Evolutionary conservation across 495 filamentous ascomycete genomes (phyloP).

Genomic region (Lasiosphaeria miniovina): DNA sequence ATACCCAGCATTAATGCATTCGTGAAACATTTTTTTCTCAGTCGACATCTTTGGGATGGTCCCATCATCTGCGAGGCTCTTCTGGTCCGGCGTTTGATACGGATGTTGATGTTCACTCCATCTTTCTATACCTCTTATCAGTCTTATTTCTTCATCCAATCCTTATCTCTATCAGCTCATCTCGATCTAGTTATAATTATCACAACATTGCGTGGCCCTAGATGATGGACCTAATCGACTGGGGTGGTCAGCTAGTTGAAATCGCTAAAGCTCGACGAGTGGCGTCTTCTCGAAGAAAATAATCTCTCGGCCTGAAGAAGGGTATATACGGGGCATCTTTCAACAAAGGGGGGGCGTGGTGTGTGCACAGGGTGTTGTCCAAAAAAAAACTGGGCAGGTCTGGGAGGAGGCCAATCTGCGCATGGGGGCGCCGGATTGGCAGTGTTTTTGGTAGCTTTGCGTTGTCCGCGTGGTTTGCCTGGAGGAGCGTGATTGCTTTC

Average conservation of each 20-base stretch:
- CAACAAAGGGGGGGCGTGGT: not conserved
- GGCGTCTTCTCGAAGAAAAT: not conserved
- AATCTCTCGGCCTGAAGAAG: not conserved
- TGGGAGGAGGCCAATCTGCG: slow-evolving; percentile 16
- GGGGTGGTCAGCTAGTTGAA: too few species aligned
- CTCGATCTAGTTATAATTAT: not conserved
- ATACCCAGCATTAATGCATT: slow-evolving; percentile 54
- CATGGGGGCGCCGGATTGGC: slow-evolving; percentile 17
- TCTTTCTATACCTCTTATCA: slow-evolving; percentile 21
- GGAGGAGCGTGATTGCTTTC: slow-evolving; percentile 10
- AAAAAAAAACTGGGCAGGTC: slow-evolving; percentile 9
- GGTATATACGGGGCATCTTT: slow-evolving; percentile 4
- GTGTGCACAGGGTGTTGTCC: slow-evolving; percentile 1
- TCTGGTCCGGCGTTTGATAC: slow-evolving; percentile 30
- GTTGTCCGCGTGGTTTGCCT: slow-evolving; percentile 5
- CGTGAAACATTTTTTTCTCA: slow-evolving; percentile 39
- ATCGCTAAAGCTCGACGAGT: not conserved
- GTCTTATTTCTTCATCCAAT: slow-evolving; percentile 13
- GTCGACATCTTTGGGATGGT: slow-evolving; percentile 24
- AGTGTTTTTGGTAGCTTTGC: slow-evolving; percentile 2
- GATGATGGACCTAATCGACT: too few species aligned
- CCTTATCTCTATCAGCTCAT: slow-evolving; percentile 14
- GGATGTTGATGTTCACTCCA: slow-evolving; percentile 29
- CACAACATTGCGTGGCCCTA: too few species aligned
- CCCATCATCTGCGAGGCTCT: slow-evolving; percentile 23